A percentile compares a stretch with the other conserved stretches of the same genome.
phyloP scores from a whole-genome alignment of 495 filamentous ascomycete species.

The Neurospora sublineolata region DNA sequence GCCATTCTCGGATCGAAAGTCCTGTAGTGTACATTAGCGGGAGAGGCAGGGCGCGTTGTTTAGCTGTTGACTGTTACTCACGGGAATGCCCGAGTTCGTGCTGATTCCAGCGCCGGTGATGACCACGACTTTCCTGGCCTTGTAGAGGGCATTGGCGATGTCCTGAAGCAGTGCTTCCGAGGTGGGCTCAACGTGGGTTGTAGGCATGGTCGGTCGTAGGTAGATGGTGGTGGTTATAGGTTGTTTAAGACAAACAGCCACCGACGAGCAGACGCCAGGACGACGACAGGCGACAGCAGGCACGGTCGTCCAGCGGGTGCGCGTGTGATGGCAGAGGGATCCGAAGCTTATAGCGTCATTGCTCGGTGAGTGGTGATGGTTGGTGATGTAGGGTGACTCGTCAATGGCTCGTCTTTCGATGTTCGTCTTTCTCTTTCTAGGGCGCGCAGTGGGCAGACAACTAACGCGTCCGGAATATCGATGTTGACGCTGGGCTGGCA shows the following conservation, averaged over 20 bases:
- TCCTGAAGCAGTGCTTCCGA: constrained; percentile 43
- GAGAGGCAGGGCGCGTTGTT: neutral
- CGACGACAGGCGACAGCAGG: neutral
- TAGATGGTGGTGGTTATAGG: neutral
- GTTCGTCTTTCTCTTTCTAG: neutral
- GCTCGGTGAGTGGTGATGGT: neutral
- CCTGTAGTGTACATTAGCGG: constrained; percentile 33
- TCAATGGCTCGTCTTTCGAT: neutral
- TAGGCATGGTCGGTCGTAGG: constrained; percentile 35
- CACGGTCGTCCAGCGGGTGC: neutral
- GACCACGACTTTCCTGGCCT: constrained; percentile 52
- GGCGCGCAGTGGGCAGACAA: neutral
- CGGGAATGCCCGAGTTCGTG: constrained; percentile 62
- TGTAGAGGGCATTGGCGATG: constrained; percentile 48
- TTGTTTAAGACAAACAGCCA: neutral
- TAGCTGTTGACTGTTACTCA: constrained; percentile 24
- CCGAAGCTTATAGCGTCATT: neutral
- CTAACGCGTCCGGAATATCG: neutral
- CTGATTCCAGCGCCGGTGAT: constrained; percentile 62
- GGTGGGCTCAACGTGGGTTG: constrained; percentile 37
- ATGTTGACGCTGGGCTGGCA: neutral
- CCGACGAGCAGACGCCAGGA: neutral
- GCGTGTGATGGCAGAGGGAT: neutral
- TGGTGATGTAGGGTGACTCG: neutral
- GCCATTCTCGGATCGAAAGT: constrained; percentile 60